Base-by-base conservation (phyloP, 192 early-diverging fungal species). In the Chytriomyces sp. region DNA sequence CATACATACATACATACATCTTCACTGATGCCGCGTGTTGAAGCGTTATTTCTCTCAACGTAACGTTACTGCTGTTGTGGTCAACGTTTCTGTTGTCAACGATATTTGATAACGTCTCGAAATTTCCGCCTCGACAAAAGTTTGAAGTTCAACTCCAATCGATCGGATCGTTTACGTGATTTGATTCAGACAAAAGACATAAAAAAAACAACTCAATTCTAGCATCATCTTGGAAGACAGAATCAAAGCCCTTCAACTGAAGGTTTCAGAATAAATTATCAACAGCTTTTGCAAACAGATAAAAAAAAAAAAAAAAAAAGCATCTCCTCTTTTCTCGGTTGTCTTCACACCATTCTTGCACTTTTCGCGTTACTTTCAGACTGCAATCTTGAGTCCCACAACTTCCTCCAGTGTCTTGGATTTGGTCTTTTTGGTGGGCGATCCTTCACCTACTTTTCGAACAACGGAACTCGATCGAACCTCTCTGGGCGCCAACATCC, bases 361-460 rank as follows among this genome's bases (percentile, higher is more conserved):
- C 2, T 35, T 3, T 35, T 35, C 35, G 35, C 53, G 16, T 20
- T 20, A 57, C n/a, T n/a, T 57, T 57, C 53, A 57, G 20, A 57
- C 53, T 20, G 35, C 35, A 2, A 45, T 23, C 10, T 18, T 20
- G 10, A 67, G 43, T 45, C 16, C 66, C 26, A 67, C 11, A n/a
- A 67, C 66, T 5, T 67, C 45, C 11, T 67, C 66, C 45, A 26
- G 10, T n/a, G 28, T 18, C 44, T 46, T 67, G 28, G 16, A 16
- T 45, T 67, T 67, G 28, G 44, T 44, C n/a, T 67, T 67, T 45
- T 67, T 67, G 35, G 66, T 67, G 11, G 66, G 66, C 13, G 66
- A 67, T 13, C 66, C 66, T 47, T 67, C 66, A 8, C 44, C 44
- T 10, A 43, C 66, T 23, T 67, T 67, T 5, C 66, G 26, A 13